Percentiles rank a stretch among this genome's conserved stretches.
These are phyloP conservation scores for Candida ortonii DNA, from an alignment of 805 yeast species.

Conservation along the genomic window DNA sequence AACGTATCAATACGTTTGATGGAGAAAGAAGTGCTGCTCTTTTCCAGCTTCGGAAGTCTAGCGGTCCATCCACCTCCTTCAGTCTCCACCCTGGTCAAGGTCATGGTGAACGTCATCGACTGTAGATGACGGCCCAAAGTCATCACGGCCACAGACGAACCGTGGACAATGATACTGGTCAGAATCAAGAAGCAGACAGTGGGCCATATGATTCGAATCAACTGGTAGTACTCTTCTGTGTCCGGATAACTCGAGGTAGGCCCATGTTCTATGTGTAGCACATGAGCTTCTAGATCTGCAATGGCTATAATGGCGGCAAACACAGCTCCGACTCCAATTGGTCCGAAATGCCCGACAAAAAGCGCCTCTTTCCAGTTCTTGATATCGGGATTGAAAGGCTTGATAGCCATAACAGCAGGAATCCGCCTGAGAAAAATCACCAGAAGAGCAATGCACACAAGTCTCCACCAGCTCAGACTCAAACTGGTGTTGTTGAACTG, in stretches of 20 bases:
- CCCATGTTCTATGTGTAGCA: conserved; percentile 35
- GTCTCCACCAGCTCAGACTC: conserved; percentile 53
- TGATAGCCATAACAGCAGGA: conserved; percentile 54
- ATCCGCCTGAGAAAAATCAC: conserved; percentile 50
- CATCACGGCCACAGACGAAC: conserved; percentile 56
- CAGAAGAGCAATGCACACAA: conserved; percentile 49
- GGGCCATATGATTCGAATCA: conserved; percentile 45
- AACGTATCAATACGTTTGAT: conserved; percentile 78
- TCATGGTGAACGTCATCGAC: conserved; percentile 89
- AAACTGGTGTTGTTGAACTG: conserved; percentile 45
- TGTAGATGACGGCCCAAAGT: conserved; percentile 82
- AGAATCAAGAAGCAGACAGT: conserved; percentile 50
- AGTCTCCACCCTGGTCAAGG: conserved; percentile 70
- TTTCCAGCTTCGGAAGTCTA: conserved; percentile 77
- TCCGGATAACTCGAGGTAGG: conserved; percentile 33
- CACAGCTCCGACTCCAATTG: conserved; percentile 54
- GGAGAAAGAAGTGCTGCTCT: conserved; percentile 70
- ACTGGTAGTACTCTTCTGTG: conserved; percentile 26
- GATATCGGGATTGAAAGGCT: conserved; percentile 59
- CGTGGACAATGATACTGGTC: conserved; percentile 57
- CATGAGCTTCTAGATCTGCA: conserved; percentile 35
- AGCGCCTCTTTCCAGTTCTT: conserved; percentile 65
- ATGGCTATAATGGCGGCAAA: conserved; percentile 36
- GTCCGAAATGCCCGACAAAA: conserved; percentile 75
- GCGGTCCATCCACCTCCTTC: conserved; percentile 84